Base-by-base conservation (phyloP, 2,329 filamentous ascomycete genomes). In the Trichophyton schoenleinii region DNA sequence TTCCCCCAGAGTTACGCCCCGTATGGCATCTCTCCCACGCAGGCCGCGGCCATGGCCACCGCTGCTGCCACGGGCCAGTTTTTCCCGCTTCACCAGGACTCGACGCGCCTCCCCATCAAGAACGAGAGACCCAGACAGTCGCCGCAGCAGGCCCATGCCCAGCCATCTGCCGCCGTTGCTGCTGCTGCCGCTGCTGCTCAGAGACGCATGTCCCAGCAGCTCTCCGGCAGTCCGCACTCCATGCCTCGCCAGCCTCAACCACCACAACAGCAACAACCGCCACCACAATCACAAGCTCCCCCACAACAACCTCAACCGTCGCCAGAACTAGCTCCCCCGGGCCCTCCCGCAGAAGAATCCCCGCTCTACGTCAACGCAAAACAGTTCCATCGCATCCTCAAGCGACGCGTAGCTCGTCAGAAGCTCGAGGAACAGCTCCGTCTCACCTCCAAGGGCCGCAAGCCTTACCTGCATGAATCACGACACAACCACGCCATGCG, bases 401-500 rank as follows among this genome's bases (percentile, higher is more conserved):
- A 99, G 79, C 84, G 94, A 62, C 84, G 94, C 63, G 90, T 97
- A 65, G 94, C 94, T 5, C 84, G 94, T 38, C 94, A 97, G 74
- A 90, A 89, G 72, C 80, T 99, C 15, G 94, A 99, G 73, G 94
- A 99, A 73, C 89, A 91, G 60, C 77, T 99, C 49, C 85, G 94
- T 48, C 78, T 97, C 62, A 97, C 94, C 0, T 95, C 88, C 8
- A 99, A 99, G 76, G 92, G 92, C 28, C 85, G 94, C 41, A 97
- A 96, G 76, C 94, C 94, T 2, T 99, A 99, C 70, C 81, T 99
- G 36, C 94, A 99, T 76, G 94, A 99, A 72, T 97, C 92, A 28
- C 83, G 94, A 70, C 94, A 99, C 74, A 97, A 97, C 71, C 94
- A 99, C 74, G 94, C 94, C 8, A 99, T 99, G 94, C 86, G 94